These are phyloP conservation scores for Magnaporthiopsis incrustans DNA, from an alignment of 2,329 filamentous ascomycete species.

Conservation along the genomic window DNA sequence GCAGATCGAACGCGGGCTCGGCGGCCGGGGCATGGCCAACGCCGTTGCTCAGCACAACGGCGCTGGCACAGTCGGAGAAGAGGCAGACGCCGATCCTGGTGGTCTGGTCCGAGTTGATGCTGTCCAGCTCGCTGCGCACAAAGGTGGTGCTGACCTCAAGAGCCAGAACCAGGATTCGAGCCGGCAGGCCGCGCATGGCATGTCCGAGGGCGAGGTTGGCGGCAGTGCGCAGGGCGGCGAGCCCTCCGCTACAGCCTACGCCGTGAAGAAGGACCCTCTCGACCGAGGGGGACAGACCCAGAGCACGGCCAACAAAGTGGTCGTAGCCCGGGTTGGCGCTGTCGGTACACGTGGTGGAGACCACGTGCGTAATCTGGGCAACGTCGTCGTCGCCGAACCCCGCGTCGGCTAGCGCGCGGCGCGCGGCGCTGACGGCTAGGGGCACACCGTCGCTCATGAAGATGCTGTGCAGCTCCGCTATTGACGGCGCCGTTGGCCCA, in stretches of 20 bases:
- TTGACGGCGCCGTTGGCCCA: constrained; percentile 41
- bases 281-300: constrained; percentile 49
- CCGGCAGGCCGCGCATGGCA: constrained; percentile 47
- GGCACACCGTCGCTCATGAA: constrained; percentile 52
- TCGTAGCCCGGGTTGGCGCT: constrained; percentile 63
- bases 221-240: constrained; percentile 54
- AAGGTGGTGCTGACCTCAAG: constrained; percentile 55
- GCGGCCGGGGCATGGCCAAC: constrained; percentile 32
- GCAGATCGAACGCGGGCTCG: constrained; percentile 47
- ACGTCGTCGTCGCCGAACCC: constrained; percentile 26
- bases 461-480: constrained; percentile 43
- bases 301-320: constrained; percentile 51
- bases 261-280: constrained; percentile 61
- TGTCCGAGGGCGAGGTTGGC: constrained; percentile 60
- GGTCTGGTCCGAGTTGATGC: constrained; percentile 49
- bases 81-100: constrained; percentile 57
- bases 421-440: constrained; percentile 45
- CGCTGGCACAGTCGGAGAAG: constrained; percentile 65
- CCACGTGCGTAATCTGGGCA: constrained; percentile 54
- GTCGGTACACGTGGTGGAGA: constrained; percentile 61
- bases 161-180: constrained; percentile 56
- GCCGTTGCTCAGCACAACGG: constrained; percentile 55
- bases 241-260: constrained; percentile 57
- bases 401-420: constrained; percentile 48
- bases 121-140: constrained; percentile 57